Evolutionary conservation across 257 asterid genomes (phyloP), one percentile per base, ranked within the genome.

Genomic region (Nicotiana knightiana): DNA sequence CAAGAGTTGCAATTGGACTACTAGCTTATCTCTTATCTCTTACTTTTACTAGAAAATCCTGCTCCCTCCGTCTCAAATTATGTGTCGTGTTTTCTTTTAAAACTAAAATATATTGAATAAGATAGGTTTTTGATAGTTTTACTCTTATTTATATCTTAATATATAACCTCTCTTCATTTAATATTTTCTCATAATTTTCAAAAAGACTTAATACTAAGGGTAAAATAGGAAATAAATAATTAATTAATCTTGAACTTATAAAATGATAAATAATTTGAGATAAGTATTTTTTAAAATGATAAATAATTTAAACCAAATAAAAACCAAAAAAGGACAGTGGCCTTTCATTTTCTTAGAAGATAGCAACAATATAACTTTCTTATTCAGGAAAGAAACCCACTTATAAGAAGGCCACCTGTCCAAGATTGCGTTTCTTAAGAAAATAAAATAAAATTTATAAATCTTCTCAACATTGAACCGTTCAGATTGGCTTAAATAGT

Each of bases 371-470:
- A 73, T 3, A 51, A 7, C 62, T 48, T 73, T 73, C 63, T 73
- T 48, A 13, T 48, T 73, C 33, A 48, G 79, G 79, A 48, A 73
- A 73, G 63, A 73, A 73, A 73, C 63, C 43, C 37, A 48, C 59
- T 59, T 24, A 75, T 30, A 11, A 73, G 87, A 24, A 53, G 37
- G 63, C 81, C 84, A 59, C 81, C 62, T 86, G 86, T 76, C 62
- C n/a, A 26, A 12, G 43, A 39, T 35, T 15, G 16, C 11, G 4
- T 16, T n/a, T 18, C 3, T 28, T 67, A 55, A 62, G 30, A 46
- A 67, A 78, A 1, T 28, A 28, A 28, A 28, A 21, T 46, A 9
- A 43, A 43, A 18, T 6, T 0, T 59, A 33, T 26, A 75, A 75
- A 51, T 75, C 79, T 61, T 67, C 9, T 58, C 71, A 64, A 73